A percentile compares a stretch with the other conserved stretches of the same genome.
phyloP scores from a whole-genome alignment of 1,139 yeast genomes.

The Pichia sp. region DNA sequence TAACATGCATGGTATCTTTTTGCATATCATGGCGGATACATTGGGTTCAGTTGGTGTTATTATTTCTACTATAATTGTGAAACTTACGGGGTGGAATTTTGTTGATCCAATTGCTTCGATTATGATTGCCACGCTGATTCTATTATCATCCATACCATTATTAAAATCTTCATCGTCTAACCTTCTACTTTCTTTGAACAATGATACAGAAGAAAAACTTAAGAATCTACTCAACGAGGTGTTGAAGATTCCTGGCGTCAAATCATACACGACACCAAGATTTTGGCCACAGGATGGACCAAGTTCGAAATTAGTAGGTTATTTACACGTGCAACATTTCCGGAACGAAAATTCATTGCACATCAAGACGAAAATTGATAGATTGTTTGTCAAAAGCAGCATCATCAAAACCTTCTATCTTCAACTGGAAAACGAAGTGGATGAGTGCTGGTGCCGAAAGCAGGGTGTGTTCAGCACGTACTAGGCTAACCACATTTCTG shows the following conservation, averaged over 20 bases:
- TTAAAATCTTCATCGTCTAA: slow-evolving; percentile 75
- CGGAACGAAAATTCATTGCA: slow-evolving; percentile 43
- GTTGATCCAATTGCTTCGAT: slow-evolving; percentile 87
- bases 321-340: slow-evolving; percentile 48
- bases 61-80: slow-evolving; percentile 67
- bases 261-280: slow-evolving; percentile 79
- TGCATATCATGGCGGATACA: slow-evolving; percentile 92
- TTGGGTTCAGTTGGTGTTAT: slow-evolving; percentile 96
- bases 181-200: slow-evolving; percentile 52
- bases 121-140: slow-evolving; percentile 74
- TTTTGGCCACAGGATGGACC: slow-evolving; percentile 70
- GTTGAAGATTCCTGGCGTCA: slow-evolving; percentile 67
- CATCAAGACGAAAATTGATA: slow-evolving; percentile 39
- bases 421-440: slow-evolving; percentile 52
- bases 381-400: slow-evolving; percentile 22
- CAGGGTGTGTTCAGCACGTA: slow-evolving; percentile 25
- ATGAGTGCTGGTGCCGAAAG: slow-evolving; percentile 50
- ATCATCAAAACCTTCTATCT: slow-evolving; percentile 38
- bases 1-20: slow-evolving; percentile 89
- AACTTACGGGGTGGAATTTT: slow-evolving; percentile 42
- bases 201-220: slow-evolving; percentile 49
- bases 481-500: no score
- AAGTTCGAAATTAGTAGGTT: slow-evolving; percentile 36
- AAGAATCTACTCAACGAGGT: slow-evolving; percentile 64
- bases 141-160: slow-evolving; percentile 77